These are phyloP conservation scores for Kluyveromyces marxianus DNA, from an alignment of 1,139 yeast genomes.

Conservation along the genomic window DNA sequence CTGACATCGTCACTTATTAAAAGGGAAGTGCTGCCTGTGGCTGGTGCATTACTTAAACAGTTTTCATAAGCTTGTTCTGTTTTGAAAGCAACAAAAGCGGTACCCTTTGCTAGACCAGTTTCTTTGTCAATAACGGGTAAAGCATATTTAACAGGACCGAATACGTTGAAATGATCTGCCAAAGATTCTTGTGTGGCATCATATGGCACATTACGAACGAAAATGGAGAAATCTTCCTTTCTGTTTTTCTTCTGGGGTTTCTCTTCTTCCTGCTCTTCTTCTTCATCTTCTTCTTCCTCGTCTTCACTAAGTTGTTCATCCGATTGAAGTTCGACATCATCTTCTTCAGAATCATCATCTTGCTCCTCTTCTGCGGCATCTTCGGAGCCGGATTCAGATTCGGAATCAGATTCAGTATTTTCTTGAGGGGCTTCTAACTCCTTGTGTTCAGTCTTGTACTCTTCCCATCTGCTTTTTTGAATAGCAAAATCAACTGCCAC, in stretches of 20 bases:
- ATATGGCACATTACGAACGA: conserved; percentile 89
- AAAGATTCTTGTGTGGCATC: conserved; percentile 81
- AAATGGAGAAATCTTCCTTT: conserved; percentile 64
- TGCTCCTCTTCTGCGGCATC: conserved; percentile 29
- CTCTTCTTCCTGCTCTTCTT: conserved; percentile 33
- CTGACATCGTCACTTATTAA: conserved; percentile 88
- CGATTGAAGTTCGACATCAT: conserved; percentile 30
- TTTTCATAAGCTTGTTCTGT: conserved; percentile 53
- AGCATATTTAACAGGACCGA: conserved; percentile 89
- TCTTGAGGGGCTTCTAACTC: conserved; percentile 36
- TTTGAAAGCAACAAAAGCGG: conserved; percentile 87
- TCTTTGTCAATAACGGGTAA: conserved; percentile 83
- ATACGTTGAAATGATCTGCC: conserved; percentile 66
- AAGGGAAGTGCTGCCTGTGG: conserved; percentile 65
- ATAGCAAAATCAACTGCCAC: conserved; percentile 94
- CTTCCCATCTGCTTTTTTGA: conserved; percentile 77
- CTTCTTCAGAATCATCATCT: conserved; percentile 24
- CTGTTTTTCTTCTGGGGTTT: conserved; percentile 41
- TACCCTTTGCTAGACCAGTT: conserved; percentile 84
- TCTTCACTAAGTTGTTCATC: conserved; percentile 27
- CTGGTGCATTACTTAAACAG: conserved; percentile 76
- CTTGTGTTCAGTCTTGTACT: conserved; percentile 36
- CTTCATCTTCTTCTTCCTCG: conserved; percentile 27
- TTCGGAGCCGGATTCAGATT: conserved; percentile 19
- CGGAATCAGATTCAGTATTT: conserved; percentile 33